These are phyloP conservation scores for Petrea volubilis DNA, from an alignment of 257 asterid genomes.

Conservation along the genomic window DNA sequence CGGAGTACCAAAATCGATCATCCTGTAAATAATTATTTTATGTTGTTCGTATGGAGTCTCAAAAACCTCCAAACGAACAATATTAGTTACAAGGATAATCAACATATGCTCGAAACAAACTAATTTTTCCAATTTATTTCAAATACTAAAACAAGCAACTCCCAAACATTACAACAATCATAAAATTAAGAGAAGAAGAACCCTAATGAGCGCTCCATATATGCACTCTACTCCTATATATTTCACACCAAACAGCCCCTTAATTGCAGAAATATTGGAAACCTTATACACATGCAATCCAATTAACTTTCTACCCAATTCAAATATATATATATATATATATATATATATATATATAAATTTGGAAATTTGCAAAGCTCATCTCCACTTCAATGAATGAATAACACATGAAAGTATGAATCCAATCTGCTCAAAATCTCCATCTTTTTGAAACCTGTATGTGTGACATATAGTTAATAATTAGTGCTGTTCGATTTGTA, in stretches of 20 bases:
- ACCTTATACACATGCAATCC: background rate
- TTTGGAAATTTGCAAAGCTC: too few relatives aligned
- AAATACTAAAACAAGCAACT: background rate
- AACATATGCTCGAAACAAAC: too few relatives aligned
- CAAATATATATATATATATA: too few relatives aligned
- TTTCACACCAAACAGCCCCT: background rate
- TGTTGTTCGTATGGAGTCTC: too few relatives aligned
- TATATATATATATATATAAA: too few relatives aligned
- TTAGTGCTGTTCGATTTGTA: too few relatives aligned
- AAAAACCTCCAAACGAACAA: too few relatives aligned
- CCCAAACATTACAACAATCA: background rate
- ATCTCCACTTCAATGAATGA: slow-evolving; percentile 23
- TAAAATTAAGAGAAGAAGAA: background rate
- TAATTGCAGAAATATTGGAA: background rate
- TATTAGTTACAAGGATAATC: too few relatives aligned
- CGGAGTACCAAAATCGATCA: too few relatives aligned
- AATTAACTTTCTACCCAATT: too few relatives aligned
- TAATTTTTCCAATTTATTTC: too few relatives aligned
- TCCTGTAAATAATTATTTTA: too few relatives aligned
- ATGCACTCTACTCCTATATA: background rate
- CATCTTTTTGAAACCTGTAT: background rate
- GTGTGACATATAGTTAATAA: background rate
- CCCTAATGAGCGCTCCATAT: background rate
- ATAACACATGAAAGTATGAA: slow-evolving; percentile 7
- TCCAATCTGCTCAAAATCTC: slow-evolving; percentile 12